phyloP scores from a whole-genome alignment of 1,284 basidiomycete genomes.

The Neotropicomus parvogracilis region DNA sequence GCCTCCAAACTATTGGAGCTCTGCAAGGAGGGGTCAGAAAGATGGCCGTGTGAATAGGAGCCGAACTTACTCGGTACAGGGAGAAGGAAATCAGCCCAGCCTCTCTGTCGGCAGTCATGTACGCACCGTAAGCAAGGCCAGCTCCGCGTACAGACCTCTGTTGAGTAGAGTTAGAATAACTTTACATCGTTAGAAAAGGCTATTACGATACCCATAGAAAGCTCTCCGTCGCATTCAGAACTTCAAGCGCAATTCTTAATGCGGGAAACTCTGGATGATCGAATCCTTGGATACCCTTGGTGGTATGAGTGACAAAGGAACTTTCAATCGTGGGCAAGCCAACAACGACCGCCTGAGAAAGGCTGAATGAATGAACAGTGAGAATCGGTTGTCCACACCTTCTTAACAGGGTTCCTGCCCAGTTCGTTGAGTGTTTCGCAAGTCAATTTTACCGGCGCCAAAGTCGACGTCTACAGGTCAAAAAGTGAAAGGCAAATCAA shows the following conservation, averaged over 20 bases:
- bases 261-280: slow-evolving; percentile 83
- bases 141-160: slow-evolving; percentile 85
- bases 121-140: slow-evolving; percentile 92
- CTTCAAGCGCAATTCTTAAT: slow-evolving; percentile 79
- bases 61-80: slow-evolving; percentile 68
- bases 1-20: slow-evolving; percentile 88
- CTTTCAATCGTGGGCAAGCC: slow-evolving; percentile 94
- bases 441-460: slow-evolving; percentile 68
- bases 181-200: not conserved
- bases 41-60: not conserved
- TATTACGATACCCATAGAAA: slow-evolving; percentile 78
- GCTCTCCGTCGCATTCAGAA: slow-evolving; percentile 92
- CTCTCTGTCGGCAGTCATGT: slow-evolving; percentile 77
- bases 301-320: slow-evolving; percentile 79
- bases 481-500: not conserved
- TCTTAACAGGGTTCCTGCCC: slow-evolving; percentile 71
- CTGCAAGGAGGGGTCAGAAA: slow-evolving; percentile 36
- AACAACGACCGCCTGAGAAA: slow-evolving; percentile 72
- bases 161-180: slow-evolving; percentile 19
- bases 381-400: slow-evolving; percentile 41
- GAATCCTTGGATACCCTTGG: slow-evolving; percentile 78
- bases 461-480: slow-evolving; percentile 45
- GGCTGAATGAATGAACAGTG: slow-evolving; percentile 3
- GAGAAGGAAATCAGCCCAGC: slow-evolving; percentile 79
- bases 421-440: slow-evolving; percentile 71